Base-by-base conservation (phyloP, 805 yeast species). In the Wickerhamiella bombiphila region DNA sequence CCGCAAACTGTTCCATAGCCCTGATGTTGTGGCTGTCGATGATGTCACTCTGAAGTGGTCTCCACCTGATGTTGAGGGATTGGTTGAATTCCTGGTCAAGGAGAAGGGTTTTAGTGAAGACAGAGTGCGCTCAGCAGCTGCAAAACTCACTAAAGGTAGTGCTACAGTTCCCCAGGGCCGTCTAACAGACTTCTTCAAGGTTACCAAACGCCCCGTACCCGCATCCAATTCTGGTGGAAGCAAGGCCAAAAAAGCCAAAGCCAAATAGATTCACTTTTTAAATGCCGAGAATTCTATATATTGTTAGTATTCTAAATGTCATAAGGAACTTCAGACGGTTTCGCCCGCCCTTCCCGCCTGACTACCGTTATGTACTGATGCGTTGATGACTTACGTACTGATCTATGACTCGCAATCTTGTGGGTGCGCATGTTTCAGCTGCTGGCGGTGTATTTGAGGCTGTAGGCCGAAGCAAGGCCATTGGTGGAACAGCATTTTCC, bases 81-180 rank as follows among this genome's bases (percentile, higher is more conserved):
- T 91, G 37, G 65, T 86, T 15, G 73, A 83, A 30, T 88, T 71
- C 49, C 71, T 91, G 76, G 93, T 83, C 24, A 71, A 66, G 36
- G 79, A 83, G 42, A 86, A 88, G 55, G 94, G 94, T 0, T 91
- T 91, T 58, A 79, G 76, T 45, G 98, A 91, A 53, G 96, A 88
- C 36, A 69, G 98, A 54, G 82, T 91, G 14, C 73, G 76, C 48
- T 70, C 78, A 41, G 98, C 96, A 28, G 86, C 86, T 4, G 81
- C 74, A 29, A 78, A 88, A 57, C 67, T 91, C 49, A 71, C 73
- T 47, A 91, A 91, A 57, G 91, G 83, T 5, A 64, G 81, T 44
- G 82, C 82, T 51, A 66, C 79, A 2, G 88, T 93, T 2, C 79
- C 80, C 2, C 98, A 91, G 56, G 95, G 91, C 5, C 70, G 97